phyloP scores from a whole-genome alignment of 2,329 filamentous ascomycete species.

The Capronia epimyces region DNA sequence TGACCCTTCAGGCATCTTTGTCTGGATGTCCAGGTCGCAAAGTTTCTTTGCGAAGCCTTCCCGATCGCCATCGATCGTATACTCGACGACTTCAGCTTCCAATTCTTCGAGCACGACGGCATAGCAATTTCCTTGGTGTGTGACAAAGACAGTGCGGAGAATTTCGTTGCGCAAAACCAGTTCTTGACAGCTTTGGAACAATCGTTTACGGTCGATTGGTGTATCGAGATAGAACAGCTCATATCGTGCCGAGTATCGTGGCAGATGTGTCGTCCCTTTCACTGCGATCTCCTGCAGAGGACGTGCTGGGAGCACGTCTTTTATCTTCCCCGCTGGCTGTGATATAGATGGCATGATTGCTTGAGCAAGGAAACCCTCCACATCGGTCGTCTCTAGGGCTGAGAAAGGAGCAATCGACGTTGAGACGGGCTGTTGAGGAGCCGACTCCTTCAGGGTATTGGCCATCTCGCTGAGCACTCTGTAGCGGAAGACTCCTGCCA shows the following conservation, averaged over 20 bases:
- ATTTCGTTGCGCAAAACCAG: conserved; percentile 60
- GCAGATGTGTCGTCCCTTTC: conserved; percentile 51
- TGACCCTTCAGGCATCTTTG: conserved; percentile 54
- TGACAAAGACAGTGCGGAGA: conserved; percentile 60
- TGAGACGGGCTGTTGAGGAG: conserved; percentile 9
- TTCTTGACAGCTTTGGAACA: conserved; percentile 43
- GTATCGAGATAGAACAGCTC: conserved; percentile 59
- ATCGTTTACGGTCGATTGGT: conserved; percentile 44
- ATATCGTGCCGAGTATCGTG: conserved; percentile 59
- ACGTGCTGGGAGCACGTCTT: conserved; percentile 54
- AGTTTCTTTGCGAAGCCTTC: conserved; percentile 51
- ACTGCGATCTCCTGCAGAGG: conserved; percentile 58
- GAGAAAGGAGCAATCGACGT: conserved; percentile 43
- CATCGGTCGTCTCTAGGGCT: conserved; percentile 41
- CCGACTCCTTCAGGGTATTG: conserved; percentile 41
- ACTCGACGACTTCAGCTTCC: conserved; percentile 47
- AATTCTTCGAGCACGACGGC: conserved; percentile 56
- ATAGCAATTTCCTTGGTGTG: conserved; percentile 47
- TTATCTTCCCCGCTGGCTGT: conserved; percentile 48
- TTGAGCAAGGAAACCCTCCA: conserved; percentile 42
- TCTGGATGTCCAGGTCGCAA: conserved; percentile 52
- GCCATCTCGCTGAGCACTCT: conserved; percentile 47
- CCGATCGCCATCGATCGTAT: conserved; percentile 45
- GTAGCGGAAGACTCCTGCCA: conserved; percentile 21
- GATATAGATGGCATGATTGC: conserved; percentile 33